These are phyloP conservation scores for Elsinoe fawcettii DNA, from an alignment of 2,329 filamentous ascomycete genomes.

Conservation along the genomic window DNA sequence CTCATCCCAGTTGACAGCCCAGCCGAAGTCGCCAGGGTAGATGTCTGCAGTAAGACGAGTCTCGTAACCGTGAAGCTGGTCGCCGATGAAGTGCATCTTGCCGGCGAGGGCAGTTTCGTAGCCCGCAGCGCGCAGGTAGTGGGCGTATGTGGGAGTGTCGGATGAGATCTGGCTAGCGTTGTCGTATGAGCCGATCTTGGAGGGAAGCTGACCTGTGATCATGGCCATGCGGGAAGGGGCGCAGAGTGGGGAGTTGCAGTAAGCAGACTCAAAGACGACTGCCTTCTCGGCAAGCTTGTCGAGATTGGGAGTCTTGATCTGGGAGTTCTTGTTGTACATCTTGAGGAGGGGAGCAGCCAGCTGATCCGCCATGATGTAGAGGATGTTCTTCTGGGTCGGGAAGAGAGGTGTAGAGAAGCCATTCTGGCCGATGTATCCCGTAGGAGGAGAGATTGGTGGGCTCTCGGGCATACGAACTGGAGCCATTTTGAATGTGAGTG, in stretches of 20 bases:
- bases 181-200: conserved; percentile 86
- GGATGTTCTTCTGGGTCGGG: conserved; percentile 58
- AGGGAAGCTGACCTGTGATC: conserved; percentile 85
- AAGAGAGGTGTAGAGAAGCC: conserved; percentile 34
- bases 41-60: conserved; percentile 89
- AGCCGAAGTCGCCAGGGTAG: conserved; percentile 89
- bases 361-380: conserved; percentile 97
- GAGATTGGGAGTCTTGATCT: conserved; percentile 87
- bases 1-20: conserved; percentile 93
- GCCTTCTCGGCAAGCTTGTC: conserved; percentile 72
- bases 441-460: conserved; percentile 32
- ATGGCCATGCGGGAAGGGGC: conserved; percentile 90
- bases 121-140: conserved; percentile 75
- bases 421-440: conserved; percentile 32
- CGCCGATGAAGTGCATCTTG: conserved; percentile 97
- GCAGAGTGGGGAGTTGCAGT: conserved; percentile 88
- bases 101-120: conserved; percentile 88
- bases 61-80: conserved; percentile 91
- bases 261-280: conserved; percentile 87
- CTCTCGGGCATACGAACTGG: conserved; percentile 21
- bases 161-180: conserved; percentile 79
- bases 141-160: conserved; percentile 83
- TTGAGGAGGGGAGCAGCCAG: conserved; percentile 83
- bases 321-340: conserved; percentile 81
- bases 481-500: conserved; percentile 3